Evolutionary conservation across 305 asterid species (phyloP), one percentile per base, ranked within the genome.

Genomic region (Euphrasia arctica): DNA sequence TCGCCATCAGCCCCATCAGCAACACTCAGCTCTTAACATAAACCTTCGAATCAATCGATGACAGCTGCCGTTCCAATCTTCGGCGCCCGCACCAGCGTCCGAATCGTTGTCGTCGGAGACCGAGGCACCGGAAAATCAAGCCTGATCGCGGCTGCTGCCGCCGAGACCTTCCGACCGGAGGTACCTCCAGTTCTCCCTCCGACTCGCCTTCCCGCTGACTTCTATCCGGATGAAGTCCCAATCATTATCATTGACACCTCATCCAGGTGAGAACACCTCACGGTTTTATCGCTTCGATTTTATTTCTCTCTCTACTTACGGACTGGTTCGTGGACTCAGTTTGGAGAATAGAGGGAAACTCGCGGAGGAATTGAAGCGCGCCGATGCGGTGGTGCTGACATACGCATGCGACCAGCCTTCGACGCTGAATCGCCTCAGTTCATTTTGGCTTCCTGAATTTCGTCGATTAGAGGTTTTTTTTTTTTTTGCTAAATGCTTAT

Each of bases 381-480:
- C 95, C 10, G 97, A 93, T 85, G 90, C 89, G 45, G 95, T 90
- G 5, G 95, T 93, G 66, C 32, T 93, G 83, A 88, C 99, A 25
- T 88, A 90, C 78, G 97, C 99, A 70, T 93, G 96, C 75, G 99
- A 90, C 77, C 97, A 90, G 77, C 95, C 87, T 65, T 67, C 85
- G 60, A 80, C 96, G 6, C 82, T 93, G 50, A 85, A 83, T 83
- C 97, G 97, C 66, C 83, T 93, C 69, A 79, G 82, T 70, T 77
- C 96, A 25, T 90, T 86, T 82, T 93, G 99, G 99, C 94, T 93
- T 79, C 82, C 74, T 13, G 97, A 88, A 78, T 86, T 93, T 69
- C 95, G 95, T 12, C 77, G 97, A 64, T 73, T 92, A 70, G 95
- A 92, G 97, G 98, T 91, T 69, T 58, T 15, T 31, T 31, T 18